Base-by-base conservation (phyloP, 1,139 yeast genomes). In the Zygosaccharomyces pseudobailii region DNA sequence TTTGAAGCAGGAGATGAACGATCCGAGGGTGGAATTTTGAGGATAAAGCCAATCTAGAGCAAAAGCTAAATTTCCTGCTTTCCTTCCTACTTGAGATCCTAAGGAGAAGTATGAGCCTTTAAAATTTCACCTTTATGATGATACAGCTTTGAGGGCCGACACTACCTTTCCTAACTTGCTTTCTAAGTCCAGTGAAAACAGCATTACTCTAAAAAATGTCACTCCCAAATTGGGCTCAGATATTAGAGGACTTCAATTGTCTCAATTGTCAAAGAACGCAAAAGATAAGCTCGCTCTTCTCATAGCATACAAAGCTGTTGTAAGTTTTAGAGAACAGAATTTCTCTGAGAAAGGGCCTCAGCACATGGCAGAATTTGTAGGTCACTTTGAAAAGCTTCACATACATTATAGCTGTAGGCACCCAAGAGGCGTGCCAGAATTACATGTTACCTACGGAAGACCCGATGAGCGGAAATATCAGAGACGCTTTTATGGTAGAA, bases 361-460 rank as follows among this genome's bases (percentile, higher is more conserved):
- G 37, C 76, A 70, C 53, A 73, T 76, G 41, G 74, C 71, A 40
- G 71, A 76, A n/a, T 77, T 76, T 59, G 87, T 84, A 28, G 70
- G 71, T 43, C 76, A 81, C 62, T 84, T 75, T 66, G 90, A 90
- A 10, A 79, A 80, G 9, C 71, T 83, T 45, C 92, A 84, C 67
- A 74, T 80, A 47, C 92, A 85, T 60, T 87, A 89, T 41, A 81
- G 87, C 3, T 79, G 87, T 6, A 86, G 87, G 7, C 76, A 85
- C 6, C 90, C 90, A 32, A 68, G 69, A 48, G 75, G 69, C 46
- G 69, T 71, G 55, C 78, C 84, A 2, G 83, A 82, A 56, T 71
- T 84, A 52, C 89, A 82, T 58, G 69, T 82, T 46, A 80, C 81
- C 22, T 82, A 75, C 64, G 73, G 81, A 54, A 71, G 79, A 55